Evolutionary conservation across 345 rosid genomes (phyloP).

Genomic region (Eucalyptus paniculata): DNA sequence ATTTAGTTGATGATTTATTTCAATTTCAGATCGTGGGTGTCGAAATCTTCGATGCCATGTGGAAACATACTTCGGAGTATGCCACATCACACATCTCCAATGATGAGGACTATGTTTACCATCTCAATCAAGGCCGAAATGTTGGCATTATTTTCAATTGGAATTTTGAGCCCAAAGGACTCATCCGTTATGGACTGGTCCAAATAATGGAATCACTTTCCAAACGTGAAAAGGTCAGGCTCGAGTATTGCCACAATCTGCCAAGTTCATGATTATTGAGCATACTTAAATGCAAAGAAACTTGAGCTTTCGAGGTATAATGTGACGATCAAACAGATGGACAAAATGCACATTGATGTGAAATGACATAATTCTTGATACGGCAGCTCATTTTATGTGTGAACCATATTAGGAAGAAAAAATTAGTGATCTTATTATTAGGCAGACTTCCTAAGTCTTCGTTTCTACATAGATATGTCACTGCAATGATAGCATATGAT

Average conservation of each 20-base stretch:
- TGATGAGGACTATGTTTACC: not conserved
- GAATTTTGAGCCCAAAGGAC: not conserved
- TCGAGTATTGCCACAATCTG: not conserved
- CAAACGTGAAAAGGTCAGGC: not conserved
- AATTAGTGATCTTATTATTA: too few relatives aligned
- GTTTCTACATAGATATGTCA: too few relatives aligned
- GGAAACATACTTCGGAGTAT: not conserved
- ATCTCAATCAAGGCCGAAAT: not conserved
- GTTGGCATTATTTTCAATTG: not conserved
- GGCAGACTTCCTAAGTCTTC: too few relatives aligned
- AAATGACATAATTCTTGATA: not conserved
- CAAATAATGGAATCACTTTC: not conserved
- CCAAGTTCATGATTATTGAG: not conserved
- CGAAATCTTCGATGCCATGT: not conserved
- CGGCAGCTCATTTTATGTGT: not conserved
- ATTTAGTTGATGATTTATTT: not conserved
- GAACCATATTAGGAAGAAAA: too few relatives aligned
- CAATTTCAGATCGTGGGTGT: not conserved
- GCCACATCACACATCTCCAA: not conserved
- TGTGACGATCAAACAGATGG: rapidly evolving
- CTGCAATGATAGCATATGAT: too few relatives aligned
- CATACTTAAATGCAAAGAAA: not conserved
- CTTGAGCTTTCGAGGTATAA: not conserved
- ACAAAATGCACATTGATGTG: too few relatives aligned
- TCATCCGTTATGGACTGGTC: not conserved